These are phyloP conservation scores for Senna siamea DNA, from an alignment of 306 rosid genomes.

Conservation along the genomic window DNA sequence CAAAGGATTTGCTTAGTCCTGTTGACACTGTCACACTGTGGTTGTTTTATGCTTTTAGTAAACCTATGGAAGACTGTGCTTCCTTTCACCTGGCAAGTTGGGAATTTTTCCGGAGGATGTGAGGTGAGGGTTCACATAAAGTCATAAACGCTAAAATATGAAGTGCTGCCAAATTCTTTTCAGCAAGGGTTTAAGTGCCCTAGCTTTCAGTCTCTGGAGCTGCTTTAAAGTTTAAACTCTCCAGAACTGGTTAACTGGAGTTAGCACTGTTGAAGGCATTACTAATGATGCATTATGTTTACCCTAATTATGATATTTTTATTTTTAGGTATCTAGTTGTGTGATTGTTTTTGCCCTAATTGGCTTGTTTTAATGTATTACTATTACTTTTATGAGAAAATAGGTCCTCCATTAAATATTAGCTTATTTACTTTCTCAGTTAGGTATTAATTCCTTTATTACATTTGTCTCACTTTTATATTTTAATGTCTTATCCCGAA, in stretches of 20 bases:
- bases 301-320: background rate
- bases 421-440: background rate
- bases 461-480: background rate
- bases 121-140: background rate
- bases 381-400: background rate
- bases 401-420: background rate
- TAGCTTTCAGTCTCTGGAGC: background rate
- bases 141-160: background rate
- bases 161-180: background rate
- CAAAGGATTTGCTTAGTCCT: background rate
- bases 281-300: background rate
- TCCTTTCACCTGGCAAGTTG: background rate
- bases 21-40: background rate
- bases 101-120: background rate
- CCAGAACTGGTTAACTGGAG: background rate
- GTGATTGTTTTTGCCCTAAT: background rate
- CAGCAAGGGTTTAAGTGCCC: background rate
- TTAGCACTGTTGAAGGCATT: background rate
- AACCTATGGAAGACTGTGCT: background rate
- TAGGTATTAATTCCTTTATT: background rate
- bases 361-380: background rate
- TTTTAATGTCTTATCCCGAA: background rate
- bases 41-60: background rate
- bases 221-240: background rate
- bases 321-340: background rate